Evolutionary conservation across 225 moss, liverwort and hornwort genomes (phyloP).

Genomic region (Polytrichum formosum): DNA sequence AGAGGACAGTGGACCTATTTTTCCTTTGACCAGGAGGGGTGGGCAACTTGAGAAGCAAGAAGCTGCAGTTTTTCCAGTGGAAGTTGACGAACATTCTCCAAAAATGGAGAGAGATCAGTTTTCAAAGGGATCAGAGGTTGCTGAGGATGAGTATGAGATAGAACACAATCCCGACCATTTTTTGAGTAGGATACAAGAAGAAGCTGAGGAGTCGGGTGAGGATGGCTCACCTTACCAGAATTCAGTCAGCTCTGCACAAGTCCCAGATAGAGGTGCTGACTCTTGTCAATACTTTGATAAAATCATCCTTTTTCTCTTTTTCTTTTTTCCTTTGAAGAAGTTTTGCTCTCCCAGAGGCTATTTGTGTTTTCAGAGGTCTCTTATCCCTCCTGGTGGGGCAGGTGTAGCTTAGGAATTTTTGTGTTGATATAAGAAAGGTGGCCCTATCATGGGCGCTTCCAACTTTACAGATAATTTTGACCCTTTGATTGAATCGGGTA

Average conservation of each 20-base stretch:
- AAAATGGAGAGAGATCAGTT: neutral
- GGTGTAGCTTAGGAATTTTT: too few relatives aligned
- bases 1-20: slow-evolving; percentile 38
- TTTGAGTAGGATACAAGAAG: slow-evolving; percentile 51
- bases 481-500: too few relatives aligned
- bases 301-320: neutral
- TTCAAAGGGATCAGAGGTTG: slow-evolving; percentile 3
- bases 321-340: neutral
- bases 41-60: neutral
- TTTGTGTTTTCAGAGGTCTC: too few relatives aligned
- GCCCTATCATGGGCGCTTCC: too few relatives aligned
- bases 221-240: slow-evolving; percentile 20
- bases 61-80: slow-evolving; percentile 6
- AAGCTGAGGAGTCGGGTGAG: slow-evolving; percentile 35
- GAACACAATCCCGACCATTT: slow-evolving; percentile 29
- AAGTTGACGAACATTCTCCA: slow-evolving; percentile 1
- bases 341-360: neutral
- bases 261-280: neutral
- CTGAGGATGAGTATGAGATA: neutral
- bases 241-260: neutral
- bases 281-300: too few relatives aligned
- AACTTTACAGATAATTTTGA: too few relatives aligned
- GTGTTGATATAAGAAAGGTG: too few relatives aligned
- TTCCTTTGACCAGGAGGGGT: slow-evolving; percentile 24
- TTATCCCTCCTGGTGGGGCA: too few relatives aligned